Evolutionary conservation across 345 rosid species (phyloP).

Genomic region (Rubroshorea leprosula): DNA sequence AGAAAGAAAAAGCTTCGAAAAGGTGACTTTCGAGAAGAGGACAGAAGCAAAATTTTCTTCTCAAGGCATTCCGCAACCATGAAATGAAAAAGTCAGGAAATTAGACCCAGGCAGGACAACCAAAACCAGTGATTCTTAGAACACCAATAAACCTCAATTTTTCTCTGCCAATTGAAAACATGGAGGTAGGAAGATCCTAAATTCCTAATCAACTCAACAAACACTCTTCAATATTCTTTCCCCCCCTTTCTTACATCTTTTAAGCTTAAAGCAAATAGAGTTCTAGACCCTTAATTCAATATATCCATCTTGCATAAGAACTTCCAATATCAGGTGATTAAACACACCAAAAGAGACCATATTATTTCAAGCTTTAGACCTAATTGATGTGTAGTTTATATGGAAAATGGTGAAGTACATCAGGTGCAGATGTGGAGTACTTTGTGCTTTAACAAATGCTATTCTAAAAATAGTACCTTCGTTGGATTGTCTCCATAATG

Average conservation of each 20-base stretch:
- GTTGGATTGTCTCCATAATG: conserved; percentile 83
- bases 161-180: background rate
- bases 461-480: conserved; percentile 37
- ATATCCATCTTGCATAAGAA: background rate
- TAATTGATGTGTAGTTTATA: background rate
- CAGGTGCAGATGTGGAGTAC: background rate
- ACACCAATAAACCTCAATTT: too few species aligned
- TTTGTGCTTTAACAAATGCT: background rate
- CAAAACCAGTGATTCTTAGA: background rate
- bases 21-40: too few species aligned
- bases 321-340: background rate
- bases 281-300: background rate
- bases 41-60: too few species aligned
- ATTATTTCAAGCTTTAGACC: background rate
- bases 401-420: background rate
- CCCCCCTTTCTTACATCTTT: background rate
- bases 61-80: background rate
- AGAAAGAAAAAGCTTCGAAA: background rate
- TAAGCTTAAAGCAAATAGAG: background rate
- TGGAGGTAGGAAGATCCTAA: too few species aligned
- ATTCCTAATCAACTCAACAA: background rate
- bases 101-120: background rate
- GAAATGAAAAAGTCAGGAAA: background rate
- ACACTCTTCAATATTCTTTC: background rate
- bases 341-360: background rate